Evolutionary conservation across 495 filamentous ascomycete genomes (phyloP).

Genomic region (Aspergillus coremiiformis): DNA sequence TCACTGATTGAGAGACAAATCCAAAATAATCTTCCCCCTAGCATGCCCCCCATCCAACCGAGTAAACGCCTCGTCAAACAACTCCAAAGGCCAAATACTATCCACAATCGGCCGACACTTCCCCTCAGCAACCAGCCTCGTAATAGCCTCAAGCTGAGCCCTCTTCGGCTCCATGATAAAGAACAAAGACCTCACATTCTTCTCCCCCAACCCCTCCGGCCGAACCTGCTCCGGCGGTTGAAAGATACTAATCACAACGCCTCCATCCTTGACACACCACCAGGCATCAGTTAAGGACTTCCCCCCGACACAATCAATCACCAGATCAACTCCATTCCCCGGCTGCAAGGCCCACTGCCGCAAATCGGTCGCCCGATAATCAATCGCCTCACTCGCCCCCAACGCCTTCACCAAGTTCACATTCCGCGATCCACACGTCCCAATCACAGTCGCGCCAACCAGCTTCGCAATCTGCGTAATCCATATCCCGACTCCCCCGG

Average conservation of each 20-base stretch:
- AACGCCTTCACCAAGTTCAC: conserved; percentile 33
- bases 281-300: conserved; percentile 39
- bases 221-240: conserved; percentile 39
- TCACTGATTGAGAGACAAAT: conserved; percentile 14
- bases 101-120: conserved; percentile 35
- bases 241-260: conserved; percentile 43
- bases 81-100: conserved; percentile 40
- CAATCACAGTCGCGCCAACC: conserved; percentile 37
- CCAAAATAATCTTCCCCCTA: conserved; percentile 37
- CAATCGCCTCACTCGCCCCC: conserved; percentile 39
- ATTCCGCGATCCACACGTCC: conserved; percentile 35
- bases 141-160: conserved; percentile 34
- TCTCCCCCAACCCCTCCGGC: conserved; percentile 22
- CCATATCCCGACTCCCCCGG: conserved; percentile 51
- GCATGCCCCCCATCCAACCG: conserved; percentile 37
- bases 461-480: conserved; percentile 46
- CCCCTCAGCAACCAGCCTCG: conserved; percentile 36
- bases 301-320: conserved; percentile 47
- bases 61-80: conserved; percentile 38
- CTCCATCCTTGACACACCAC: conserved; percentile 36
- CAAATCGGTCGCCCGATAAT: conserved; percentile 35
- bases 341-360: conserved; percentile 26
- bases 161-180: conserved; percentile 40
- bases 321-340: conserved; percentile 35
- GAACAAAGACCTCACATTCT: conserved; percentile 31